These are phyloP conservation scores for Gonium pectorale DNA, from an alignment of 139 green algal species.

Conservation along the genomic window DNA sequence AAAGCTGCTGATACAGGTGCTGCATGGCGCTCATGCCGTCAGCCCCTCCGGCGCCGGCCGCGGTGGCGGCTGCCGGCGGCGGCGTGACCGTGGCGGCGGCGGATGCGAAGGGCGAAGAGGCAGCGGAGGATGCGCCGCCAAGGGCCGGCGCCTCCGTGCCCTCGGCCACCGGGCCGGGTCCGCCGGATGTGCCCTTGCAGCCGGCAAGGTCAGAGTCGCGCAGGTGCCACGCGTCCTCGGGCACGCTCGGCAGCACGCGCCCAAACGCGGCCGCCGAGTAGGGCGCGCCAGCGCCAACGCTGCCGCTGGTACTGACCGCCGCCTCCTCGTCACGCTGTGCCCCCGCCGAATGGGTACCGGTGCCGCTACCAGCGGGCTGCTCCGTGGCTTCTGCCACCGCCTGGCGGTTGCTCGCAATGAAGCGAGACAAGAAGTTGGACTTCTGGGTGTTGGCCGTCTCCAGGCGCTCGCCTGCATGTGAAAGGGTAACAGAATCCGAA, in stretches of 20 bases:
- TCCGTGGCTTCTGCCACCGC: constrained; percentile 14
- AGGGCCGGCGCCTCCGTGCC: constrained; percentile 19
- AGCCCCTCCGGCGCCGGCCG: too few relatives aligned
- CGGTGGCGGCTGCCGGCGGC: not conserved
- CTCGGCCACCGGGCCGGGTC: constrained; percentile 6
- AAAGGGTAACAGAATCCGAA: not conserved
- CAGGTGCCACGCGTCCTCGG: not conserved
- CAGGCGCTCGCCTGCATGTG: constrained; percentile 41
- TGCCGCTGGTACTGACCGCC: not conserved
- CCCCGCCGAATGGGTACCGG: too few relatives aligned
- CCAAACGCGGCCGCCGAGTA: not conserved
- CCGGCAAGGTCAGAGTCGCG: too few relatives aligned
- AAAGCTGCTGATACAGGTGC: constrained; percentile 18
- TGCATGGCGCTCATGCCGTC: constrained; percentile 16
- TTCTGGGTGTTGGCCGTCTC: constrained; percentile 25
- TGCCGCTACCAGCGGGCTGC: not conserved
- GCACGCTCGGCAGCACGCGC: too few relatives aligned
- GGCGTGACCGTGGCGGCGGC: not conserved
- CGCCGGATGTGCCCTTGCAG: not conserved
- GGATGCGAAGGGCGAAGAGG: not conserved
- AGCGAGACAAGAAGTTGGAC: constrained; percentile 42
- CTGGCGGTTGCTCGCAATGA: constrained; percentile 40
- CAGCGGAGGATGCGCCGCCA: not conserved
- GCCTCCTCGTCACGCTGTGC: not conserved
- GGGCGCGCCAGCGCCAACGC: not conserved